Conservation (phyloP, 2,329 filamentous ascomycete species). For the Hypoxylon sp. region DNA sequence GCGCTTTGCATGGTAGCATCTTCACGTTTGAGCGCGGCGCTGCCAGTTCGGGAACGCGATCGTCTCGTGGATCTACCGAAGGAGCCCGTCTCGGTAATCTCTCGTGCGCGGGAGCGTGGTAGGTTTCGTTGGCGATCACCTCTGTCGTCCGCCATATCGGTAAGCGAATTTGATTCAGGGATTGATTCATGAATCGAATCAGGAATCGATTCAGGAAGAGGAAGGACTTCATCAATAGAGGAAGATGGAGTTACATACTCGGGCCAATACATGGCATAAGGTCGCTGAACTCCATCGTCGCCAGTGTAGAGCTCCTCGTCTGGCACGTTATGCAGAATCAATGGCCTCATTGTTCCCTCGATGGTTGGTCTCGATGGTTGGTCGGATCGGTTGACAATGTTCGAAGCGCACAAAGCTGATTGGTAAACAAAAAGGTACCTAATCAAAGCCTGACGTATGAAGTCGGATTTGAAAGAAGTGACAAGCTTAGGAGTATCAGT, state of each 20-base stretch:
- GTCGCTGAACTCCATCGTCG: slow-evolving; percentile 72
- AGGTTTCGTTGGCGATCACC: slow-evolving; percentile 64
- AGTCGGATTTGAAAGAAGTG: slow-evolving; percentile 1
- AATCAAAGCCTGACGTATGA: slow-evolving; percentile 7
- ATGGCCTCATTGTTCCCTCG: slow-evolving; percentile 65
- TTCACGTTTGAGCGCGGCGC: slow-evolving; percentile 65
- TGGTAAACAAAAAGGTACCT: slow-evolving; percentile 20
- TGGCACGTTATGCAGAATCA: slow-evolving; percentile 76
- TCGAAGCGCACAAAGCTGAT: slow-evolving; percentile 14
- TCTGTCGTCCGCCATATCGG: slow-evolving; percentile 52
- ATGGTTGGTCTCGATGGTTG: neutral
- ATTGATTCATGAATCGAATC: neutral
- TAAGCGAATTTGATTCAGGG: slow-evolving; percentile 25
- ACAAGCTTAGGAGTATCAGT: neutral
- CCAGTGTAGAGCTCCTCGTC: slow-evolving; percentile 75
- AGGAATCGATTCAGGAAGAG: neutral
- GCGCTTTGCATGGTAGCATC: slow-evolving; percentile 72
- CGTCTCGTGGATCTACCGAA: slow-evolving; percentile 75
- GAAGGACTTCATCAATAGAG: slow-evolving; percentile 1
- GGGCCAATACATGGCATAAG: slow-evolving; percentile 74
- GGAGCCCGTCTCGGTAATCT: slow-evolving; percentile 70
- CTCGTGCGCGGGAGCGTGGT: slow-evolving; percentile 62
- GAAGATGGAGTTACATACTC: slow-evolving; percentile 59
- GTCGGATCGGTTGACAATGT: slow-evolving; percentile 3
- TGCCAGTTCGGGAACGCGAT: slow-evolving; percentile 71